Base-by-base conservation (phyloP, 345 rosid genomes). In the Mallotus nudiflorus region DNA sequence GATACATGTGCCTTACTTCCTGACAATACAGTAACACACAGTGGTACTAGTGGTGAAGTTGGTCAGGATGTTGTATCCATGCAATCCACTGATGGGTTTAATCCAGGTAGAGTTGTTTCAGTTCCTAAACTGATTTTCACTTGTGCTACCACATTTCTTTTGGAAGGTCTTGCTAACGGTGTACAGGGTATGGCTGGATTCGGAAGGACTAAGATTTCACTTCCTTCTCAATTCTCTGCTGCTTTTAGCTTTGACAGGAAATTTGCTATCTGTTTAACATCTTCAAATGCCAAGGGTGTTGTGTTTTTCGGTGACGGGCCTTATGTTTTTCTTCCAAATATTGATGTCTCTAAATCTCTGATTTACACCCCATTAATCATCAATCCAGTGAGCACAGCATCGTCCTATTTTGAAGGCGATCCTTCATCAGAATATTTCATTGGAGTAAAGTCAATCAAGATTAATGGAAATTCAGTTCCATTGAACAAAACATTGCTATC, bases 351-450 rank as follows among this genome's bases (percentile, higher is more conserved):
- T 0, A 1, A 65, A 0, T 78, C 82, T 2, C 87, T 90, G 3
- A 11, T 40, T 0, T 90, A 84, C 66, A 88, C 98, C 0, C 88
- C 92, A 0, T 58, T 92, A 11, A 68, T 86, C 14, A 69, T 85
- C 20, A 92, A 90, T 65, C 93, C 91, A 0, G 82, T 84, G 39
- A 91, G 89, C 69, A 83, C 87, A 0, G 82, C 86, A 19, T 53
- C 88, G 3, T 78, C 81, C 0, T 79, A 0, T 76, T 8, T 64
- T 1, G 24, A 19, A 3, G 92, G 87, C 3, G 92, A 87, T 10
- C 73, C 88, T 25, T 85, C 96, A 0, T 54, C 93, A 0, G 97
- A 92, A 48, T 92, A 90, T 64, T 90, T 87, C 82, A 85, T 88
- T 9, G 82, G 79, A 15, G 89, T 88, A 5, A 90, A 64, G 10